These are phyloP conservation scores for Globisporangium viniferum DNA, from an alignment of 352 stramenopile species.

Conservation along the genomic window DNA sequence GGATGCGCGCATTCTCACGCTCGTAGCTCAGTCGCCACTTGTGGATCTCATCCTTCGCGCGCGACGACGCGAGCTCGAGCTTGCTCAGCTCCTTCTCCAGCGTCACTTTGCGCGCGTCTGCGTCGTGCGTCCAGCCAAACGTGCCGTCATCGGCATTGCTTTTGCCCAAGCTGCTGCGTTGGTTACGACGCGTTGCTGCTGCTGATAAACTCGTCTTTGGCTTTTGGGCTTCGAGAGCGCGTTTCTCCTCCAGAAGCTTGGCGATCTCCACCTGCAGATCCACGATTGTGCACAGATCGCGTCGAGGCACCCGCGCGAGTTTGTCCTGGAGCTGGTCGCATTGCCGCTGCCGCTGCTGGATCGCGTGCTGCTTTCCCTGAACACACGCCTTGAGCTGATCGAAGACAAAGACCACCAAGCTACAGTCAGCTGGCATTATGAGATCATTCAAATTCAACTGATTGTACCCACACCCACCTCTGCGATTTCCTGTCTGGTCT, in stretches of 20 bases:
- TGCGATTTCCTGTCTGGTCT: slow-evolving; percentile 28
- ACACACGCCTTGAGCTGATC: slow-evolving; percentile 17
- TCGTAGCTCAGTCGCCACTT: slow-evolving; percentile 40
- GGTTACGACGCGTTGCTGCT: neutral
- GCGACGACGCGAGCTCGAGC: slow-evolving; percentile 30
- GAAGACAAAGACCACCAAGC: neutral
- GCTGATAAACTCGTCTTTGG: slow-evolving; percentile 12
- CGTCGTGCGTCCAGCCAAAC: neutral
- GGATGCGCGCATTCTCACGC: slow-evolving; percentile 42
- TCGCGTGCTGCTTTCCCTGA: slow-evolving; percentile 11
- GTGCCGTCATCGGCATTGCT: neutral
- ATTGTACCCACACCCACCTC: slow-evolving; percentile 12
- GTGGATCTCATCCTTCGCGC: slow-evolving; percentile 38
- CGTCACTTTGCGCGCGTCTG: slow-evolving; percentile 18
- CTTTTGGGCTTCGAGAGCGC: slow-evolving; percentile 20
- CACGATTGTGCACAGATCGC: slow-evolving; percentile 46
- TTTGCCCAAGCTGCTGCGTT: neutral
- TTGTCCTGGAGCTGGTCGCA: slow-evolving; percentile 32
- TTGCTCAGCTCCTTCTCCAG: slow-evolving; percentile 46
- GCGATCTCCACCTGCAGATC: slow-evolving; percentile 57
- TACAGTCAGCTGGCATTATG: neutral
- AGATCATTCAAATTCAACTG: neutral
- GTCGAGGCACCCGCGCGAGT: slow-evolving; percentile 32
- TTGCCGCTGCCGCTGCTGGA: slow-evolving; percentile 21
- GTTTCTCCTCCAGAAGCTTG: slow-evolving; percentile 42